Evolutionary conservation across 2,329 filamentous ascomycete genomes (phyloP).

Genomic region (Aspergillus jensenii): DNA sequence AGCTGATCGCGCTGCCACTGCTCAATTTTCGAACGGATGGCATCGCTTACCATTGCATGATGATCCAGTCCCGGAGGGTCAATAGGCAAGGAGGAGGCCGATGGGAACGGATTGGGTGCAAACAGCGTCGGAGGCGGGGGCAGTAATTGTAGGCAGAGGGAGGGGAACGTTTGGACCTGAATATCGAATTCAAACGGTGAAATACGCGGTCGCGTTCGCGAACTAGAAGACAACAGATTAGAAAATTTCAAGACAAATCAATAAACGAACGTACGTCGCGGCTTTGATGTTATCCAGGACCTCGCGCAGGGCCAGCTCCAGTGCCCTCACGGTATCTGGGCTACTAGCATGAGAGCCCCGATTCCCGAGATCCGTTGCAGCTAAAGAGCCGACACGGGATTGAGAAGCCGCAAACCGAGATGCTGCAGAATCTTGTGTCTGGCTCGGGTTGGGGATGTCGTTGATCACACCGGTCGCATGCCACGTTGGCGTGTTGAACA

Average conservation of each 20-base stretch:
- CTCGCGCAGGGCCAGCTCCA: constrained; percentile 82
- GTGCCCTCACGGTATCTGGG: constrained; percentile 78
- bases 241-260: not conserved
- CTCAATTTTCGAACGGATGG: constrained; percentile 67
- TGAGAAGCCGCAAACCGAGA: constrained; percentile 33
- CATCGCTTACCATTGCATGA: constrained; percentile 67
- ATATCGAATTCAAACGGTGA: constrained; percentile 77
- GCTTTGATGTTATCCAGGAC: constrained; percentile 77
- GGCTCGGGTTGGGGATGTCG: constrained; percentile 60
- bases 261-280: constrained; percentile 64
- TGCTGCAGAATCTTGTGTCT: constrained; percentile 37
- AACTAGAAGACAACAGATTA: constrained; percentile 33
- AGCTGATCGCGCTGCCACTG: constrained; percentile 59
- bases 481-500: constrained; percentile 68
- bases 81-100: constrained; percentile 77
- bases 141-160: constrained; percentile 78
- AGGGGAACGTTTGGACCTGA: constrained; percentile 79
- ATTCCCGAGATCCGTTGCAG: constrained; percentile 56
- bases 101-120: constrained; percentile 75
- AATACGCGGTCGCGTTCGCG: constrained; percentile 41
- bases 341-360: constrained; percentile 65
- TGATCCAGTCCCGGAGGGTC: constrained; percentile 72
- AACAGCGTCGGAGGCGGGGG: constrained; percentile 79
- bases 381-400: constrained; percentile 30
- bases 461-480: constrained; percentile 77